Evolutionary conservation across 306 rosid genomes (phyloP), one percentile per base, ranked within the genome.

Genomic region (Ormosia semicastrata): DNA sequence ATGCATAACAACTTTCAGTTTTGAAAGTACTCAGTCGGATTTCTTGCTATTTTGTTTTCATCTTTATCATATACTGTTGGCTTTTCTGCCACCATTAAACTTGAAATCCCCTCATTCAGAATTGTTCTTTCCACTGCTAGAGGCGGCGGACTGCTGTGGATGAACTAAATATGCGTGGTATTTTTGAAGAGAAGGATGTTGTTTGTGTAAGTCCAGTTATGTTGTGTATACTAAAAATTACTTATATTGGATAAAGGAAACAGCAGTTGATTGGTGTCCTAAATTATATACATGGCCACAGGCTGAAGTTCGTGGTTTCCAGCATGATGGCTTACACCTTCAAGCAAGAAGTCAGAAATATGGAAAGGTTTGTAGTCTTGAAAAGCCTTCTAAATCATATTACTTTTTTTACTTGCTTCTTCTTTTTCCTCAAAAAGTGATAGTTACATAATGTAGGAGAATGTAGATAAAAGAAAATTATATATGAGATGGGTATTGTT

Each of bases 321-420:
- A 93, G 83, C 85, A 88, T 56, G 98, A 95, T 77, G 98, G 99
- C 58, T 84, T 95, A 75, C 98, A 95, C 82, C 96, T 95, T 81
- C 99, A 95, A 86, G 98, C 99, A 80, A 87, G 99, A 89, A 95
- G 98, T 79, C 94, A 89, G 86, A 93, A 93, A 83, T 95, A 92
- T 63, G 99, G 97, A 33, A 95, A 95, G 98, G 99, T 93, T 47
- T 52, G 81, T 17, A 15, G 86, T 82, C 76, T 73, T 43, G 57
- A 29, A 78, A 76, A 76, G 14, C 50, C 53, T 71, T 56, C 44
- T 56, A 40, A 46, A 64, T 65, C 58, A 40, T 59, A 24, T 56
- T 78, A 34, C 44, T 47, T 73, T 7, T 50, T 49, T 79, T 13
- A 8, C 5, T 44, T 43, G 33, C 46, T 1, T 40, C 72, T 44